A percentile compares a stretch with the other conserved stretches of the same genome.
phyloP scores from a whole-genome alignment of 169 alveolate species.

The Fabrea salina region DNA sequence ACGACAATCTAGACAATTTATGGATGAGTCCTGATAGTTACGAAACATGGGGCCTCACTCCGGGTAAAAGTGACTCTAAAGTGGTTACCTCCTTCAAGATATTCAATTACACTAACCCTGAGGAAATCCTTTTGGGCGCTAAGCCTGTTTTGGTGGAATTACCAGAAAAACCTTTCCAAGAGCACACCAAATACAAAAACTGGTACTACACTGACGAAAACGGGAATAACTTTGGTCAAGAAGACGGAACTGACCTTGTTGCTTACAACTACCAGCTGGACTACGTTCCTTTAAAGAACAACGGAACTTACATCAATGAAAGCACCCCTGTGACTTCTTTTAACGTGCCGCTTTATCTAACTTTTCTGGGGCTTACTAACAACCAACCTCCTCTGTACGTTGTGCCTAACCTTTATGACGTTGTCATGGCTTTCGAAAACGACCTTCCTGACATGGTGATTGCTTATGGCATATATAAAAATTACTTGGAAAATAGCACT shows the following conservation, averaged over 20 bases:
- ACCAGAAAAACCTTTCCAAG: neutral
- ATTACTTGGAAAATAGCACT: neutral
- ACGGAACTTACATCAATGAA: neutral
- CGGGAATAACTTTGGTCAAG: neutral
- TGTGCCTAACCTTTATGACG: neutral
- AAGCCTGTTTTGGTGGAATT: neutral
- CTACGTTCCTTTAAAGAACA: neutral
- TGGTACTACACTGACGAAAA: constrained; percentile 12
- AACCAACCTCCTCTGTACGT: neutral
- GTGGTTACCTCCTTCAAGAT: neutral
- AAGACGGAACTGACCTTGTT: neutral
- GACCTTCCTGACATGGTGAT: constrained; percentile 4
- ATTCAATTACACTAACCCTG: neutral
- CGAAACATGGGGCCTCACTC: neutral
- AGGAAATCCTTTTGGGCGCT: neutral
- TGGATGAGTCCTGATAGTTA: neutral
- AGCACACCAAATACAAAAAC: neutral
- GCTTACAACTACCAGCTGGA: neutral
- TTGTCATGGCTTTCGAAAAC: neutral
- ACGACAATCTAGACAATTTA: neutral
- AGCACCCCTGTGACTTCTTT: neutral
- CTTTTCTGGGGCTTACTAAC: neutral
- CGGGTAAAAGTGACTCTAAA: neutral
- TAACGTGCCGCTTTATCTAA: neutral
- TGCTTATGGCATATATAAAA: neutral